Evolutionary conservation across 331 rosid genomes (phyloP).

Genomic region (Prunus yedoensis): DNA sequence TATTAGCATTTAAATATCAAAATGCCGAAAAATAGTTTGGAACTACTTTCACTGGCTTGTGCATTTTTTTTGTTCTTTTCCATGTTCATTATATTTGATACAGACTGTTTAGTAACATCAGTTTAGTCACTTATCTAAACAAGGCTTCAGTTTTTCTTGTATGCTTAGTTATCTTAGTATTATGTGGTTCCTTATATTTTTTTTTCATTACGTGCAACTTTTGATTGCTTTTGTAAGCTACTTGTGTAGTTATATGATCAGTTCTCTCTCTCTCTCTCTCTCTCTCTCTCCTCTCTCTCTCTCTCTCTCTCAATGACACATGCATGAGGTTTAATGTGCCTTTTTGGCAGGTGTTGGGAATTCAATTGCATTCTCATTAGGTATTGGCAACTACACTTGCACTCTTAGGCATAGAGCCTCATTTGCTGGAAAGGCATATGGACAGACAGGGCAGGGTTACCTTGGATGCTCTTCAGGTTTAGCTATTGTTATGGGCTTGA

Average conservation of each 20-base stretch:
- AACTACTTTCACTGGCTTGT: not conserved
- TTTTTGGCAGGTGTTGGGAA: slow-evolving; percentile 71
- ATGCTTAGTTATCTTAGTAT: not conserved
- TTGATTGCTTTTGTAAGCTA: not conserved
- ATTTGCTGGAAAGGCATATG: slow-evolving; percentile 97
- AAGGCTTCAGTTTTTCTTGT: not conserved
- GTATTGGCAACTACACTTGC: slow-evolving; percentile 96
- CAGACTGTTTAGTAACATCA: not conserved
- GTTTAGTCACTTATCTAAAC: not conserved
- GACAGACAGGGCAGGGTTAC: slow-evolving; percentile 98
- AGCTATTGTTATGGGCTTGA: slow-evolving; percentile 90
- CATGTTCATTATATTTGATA: not conserved
- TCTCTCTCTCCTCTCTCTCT: not conserved
- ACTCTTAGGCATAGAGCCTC: slow-evolving; percentile 79
- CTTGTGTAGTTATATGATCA: too few relatives aligned
- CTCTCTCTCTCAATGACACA: not conserved
- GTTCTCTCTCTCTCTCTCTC: not conserved
- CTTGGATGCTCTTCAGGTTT: slow-evolving; percentile 81
- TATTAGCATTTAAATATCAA: not conserved
- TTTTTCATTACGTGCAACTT: not conserved
- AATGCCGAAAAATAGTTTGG: not conserved
- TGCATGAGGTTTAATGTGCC: too few relatives aligned
- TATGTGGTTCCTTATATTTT: not conserved
- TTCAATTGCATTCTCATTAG: slow-evolving; percentile 85
- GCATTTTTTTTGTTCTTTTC: not conserved